Evolutionary conservation across 2,329 filamentous ascomycete species (phyloP).

Genomic region (Alternaria atra): DNA sequence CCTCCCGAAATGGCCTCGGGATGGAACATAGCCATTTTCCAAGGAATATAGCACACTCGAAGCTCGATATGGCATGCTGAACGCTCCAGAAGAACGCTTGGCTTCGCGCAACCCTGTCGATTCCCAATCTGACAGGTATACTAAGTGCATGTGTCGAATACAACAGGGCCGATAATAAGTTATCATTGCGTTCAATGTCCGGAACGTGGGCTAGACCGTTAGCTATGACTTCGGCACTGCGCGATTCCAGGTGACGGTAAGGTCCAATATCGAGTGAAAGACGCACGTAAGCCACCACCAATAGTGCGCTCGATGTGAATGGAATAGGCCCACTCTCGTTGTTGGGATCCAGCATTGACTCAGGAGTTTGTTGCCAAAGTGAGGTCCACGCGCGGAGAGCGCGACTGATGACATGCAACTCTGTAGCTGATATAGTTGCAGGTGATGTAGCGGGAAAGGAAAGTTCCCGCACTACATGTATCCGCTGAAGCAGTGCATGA

Average conservation of each 20-base stretch:
- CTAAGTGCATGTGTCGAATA: constrained; percentile 65
- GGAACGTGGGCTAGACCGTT: constrained; percentile 51
- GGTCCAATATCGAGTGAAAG: constrained; percentile 59
- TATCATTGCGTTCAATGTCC: constrained; percentile 58
- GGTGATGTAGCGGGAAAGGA: constrained; percentile 32
- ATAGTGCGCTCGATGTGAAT: constrained; percentile 57
- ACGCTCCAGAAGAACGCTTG: constrained; percentile 67
- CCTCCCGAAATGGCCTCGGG: constrained; percentile 30
- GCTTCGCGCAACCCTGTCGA: constrained; percentile 64
- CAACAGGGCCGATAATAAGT: constrained; percentile 60
- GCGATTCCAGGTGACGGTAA: constrained; percentile 55
- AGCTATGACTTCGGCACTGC: constrained; percentile 55
- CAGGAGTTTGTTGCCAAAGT: constrained; percentile 47
- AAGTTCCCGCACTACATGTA: constrained; percentile 40
- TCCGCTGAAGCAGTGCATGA: constrained; percentile 41
- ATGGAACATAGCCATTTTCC: constrained; percentile 59
- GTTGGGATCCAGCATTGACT: constrained; percentile 49
- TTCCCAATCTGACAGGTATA: constrained; percentile 64
- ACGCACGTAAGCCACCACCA: constrained; percentile 59
- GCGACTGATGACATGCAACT: constrained; percentile 35
- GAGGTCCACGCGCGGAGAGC: constrained; percentile 48
- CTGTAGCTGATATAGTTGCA: constrained; percentile 28
- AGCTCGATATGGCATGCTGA: constrained; percentile 63
- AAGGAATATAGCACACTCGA: constrained; percentile 64
- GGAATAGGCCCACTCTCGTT: constrained; percentile 49